A percentile compares a stretch with the other conserved stretches of the same genome.
These are phyloP conservation scores for Pleurotus giganteus DNA, from an alignment of 768 basidiomycete genomes.

Conservation along the genomic window DNA sequence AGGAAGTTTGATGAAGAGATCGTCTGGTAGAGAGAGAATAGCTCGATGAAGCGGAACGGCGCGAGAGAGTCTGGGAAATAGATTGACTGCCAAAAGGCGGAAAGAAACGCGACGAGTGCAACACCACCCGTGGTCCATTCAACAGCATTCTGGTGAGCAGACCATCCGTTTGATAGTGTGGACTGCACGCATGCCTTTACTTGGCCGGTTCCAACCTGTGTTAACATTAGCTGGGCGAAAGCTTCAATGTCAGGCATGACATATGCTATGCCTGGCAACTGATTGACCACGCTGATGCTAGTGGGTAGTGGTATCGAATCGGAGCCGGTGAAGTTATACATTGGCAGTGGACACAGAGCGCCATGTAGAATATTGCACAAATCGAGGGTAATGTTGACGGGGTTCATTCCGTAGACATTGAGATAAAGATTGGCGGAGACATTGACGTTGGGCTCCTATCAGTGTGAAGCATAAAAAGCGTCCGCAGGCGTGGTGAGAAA, in stretches of 20 bases:
- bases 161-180: conserved; percentile 89
- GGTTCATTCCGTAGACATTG: conserved; percentile 84
- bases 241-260: conserved; percentile 90
- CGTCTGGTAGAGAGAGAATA: conserved; percentile 81
- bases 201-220: conserved; percentile 62
- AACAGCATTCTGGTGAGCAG: conserved; percentile 70
- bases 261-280: conserved; percentile 80
- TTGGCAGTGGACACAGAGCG: conserved; percentile 77
- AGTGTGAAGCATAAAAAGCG: not conserved
- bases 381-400: conserved; percentile 83
- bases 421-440: conserved; percentile 81
- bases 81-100: conserved; percentile 62
- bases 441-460: conserved; percentile 69
- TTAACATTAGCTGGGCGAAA: conserved; percentile 76
- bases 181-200: conserved; percentile 90
- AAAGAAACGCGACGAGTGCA: conserved; percentile 58
- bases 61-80: conserved; percentile 50
- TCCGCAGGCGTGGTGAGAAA: not conserved
- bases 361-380: conserved; percentile 79
- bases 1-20: conserved; percentile 79
- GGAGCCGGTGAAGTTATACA: conserved; percentile 86
- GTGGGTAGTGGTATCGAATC: conserved; percentile 65
- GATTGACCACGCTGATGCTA: conserved; percentile 49
- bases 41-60: conserved; percentile 77
- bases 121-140: conserved; percentile 75